These are phyloP conservation scores for Tylopilus vinaceipallidus DNA, from an alignment of 768 basidiomycete genomes.

Conservation along the genomic window DNA sequence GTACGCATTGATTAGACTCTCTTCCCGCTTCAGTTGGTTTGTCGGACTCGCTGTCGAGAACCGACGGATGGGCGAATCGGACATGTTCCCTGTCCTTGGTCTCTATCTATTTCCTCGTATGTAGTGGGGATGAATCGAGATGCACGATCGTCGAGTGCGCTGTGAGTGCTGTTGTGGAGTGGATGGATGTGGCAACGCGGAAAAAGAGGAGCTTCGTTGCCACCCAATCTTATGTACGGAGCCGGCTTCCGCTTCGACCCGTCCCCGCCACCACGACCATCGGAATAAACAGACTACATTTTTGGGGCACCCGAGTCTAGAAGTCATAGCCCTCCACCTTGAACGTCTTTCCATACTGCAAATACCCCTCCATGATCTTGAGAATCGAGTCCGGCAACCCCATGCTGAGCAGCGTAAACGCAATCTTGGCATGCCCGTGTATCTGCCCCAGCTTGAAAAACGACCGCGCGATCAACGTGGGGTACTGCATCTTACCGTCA, in stretches of 20 bases:
- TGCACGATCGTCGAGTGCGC: too few species aligned
- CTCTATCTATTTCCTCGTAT: too few species aligned
- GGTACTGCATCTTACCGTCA: constrained; percentile 49
- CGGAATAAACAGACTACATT: not conserved
- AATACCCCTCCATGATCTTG: constrained; percentile 90
- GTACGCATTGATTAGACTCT: constrained; percentile 83
- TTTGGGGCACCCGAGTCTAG: too few species aligned
- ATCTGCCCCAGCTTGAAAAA: constrained; percentile 93
- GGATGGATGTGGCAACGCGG: too few species aligned
- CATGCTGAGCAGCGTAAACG: constrained; percentile 92
- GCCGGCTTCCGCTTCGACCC: constrained; percentile 15
- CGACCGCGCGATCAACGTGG: constrained; percentile 83
- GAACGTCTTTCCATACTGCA: constrained; percentile 85
- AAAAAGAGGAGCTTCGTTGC: too few species aligned
- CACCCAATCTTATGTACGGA: not conserved
- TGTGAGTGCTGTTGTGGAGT: too few species aligned
- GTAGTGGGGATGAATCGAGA: too few species aligned
- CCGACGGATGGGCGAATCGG: constrained; percentile 52
- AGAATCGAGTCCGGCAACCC: constrained; percentile 85
- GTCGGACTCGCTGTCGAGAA: constrained; percentile 55
- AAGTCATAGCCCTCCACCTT: constrained; percentile 86
- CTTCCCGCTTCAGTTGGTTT: constrained; percentile 49
- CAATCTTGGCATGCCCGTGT: constrained; percentile 92
- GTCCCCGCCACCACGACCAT: not conserved
- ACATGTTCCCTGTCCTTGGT: constrained; percentile 16